phyloP scores from a whole-genome alignment of 352 stramenopile species.

The Aphanomyces astaci region DNA sequence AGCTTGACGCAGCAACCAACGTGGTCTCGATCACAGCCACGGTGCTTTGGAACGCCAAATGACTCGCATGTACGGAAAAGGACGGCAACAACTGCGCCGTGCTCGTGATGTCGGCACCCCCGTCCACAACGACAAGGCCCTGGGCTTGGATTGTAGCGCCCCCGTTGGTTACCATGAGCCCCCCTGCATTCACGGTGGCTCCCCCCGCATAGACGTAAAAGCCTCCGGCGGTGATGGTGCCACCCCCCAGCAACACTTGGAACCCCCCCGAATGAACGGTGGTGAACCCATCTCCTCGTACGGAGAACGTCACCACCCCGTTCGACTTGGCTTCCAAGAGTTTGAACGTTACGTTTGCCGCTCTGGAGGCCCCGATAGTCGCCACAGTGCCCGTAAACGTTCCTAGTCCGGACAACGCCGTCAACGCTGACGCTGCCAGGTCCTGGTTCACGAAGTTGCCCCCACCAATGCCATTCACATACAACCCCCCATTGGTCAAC shows the following conservation, averaged over 20 bases:
- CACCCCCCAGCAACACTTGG: constrained; percentile 33
- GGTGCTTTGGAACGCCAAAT: background rate
- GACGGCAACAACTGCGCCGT: background rate
- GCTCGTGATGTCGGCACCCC: constrained; percentile 30
- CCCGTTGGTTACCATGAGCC: constrained; percentile 29
- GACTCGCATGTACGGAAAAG: background rate
- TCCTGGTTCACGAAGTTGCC: constrained; percentile 32
- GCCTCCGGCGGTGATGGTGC: constrained; percentile 35
- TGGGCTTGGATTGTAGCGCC: constrained; percentile 28
- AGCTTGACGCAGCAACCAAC: background rate
- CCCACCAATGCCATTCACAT: constrained; percentile 33
- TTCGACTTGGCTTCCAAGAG: constrained; percentile 36
- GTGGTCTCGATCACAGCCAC: background rate
- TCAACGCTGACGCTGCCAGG: constrained; percentile 25
- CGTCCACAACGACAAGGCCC: constrained; percentile 33
- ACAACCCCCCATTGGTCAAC: constrained; percentile 35
- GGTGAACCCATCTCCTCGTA: constrained; percentile 40
- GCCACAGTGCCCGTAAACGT: constrained; percentile 36
- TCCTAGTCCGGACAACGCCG: constrained; percentile 26
- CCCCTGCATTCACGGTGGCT: constrained; percentile 31
- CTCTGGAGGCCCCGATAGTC: constrained; percentile 29
- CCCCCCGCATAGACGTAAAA: constrained; percentile 34
- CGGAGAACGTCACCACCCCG: constrained; percentile 36
- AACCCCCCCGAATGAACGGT: constrained; percentile 39
- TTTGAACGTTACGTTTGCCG: constrained; percentile 33